Evolutionary conservation across 495 filamentous ascomycete species (phyloP).

Genomic region (Bathelium albidoporum): DNA sequence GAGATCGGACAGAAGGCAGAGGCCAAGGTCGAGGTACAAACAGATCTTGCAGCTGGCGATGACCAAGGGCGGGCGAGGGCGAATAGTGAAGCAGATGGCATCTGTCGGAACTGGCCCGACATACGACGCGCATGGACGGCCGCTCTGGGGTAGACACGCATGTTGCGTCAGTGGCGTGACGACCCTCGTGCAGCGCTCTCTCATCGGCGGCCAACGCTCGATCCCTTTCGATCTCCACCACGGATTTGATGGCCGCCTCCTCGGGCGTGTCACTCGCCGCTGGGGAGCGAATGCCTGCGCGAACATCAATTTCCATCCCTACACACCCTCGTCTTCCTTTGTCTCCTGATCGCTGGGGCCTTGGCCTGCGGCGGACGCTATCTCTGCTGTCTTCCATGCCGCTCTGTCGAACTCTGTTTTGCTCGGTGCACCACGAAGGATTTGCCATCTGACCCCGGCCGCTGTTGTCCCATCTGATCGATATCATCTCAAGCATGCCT

Average conservation of each 20-base stretch:
- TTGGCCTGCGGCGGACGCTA: not conserved
- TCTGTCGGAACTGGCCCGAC: not conserved
- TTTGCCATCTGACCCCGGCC: not conserved
- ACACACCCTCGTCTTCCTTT: not conserved
- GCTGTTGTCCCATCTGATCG: not conserved
- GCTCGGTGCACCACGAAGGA: not conserved
- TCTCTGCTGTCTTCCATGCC: not conserved
- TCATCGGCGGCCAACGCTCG: slow-evolving; percentile 1
- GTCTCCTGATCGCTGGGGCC: not conserved
- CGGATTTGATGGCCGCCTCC: not conserved
- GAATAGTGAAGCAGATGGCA: not conserved
- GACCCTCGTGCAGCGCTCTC: not conserved
- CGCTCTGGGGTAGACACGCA: not conserved
- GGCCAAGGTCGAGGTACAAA: not conserved
- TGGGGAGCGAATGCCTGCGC: not conserved
- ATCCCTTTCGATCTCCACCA: slow-evolving; percentile 5
- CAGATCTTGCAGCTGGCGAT: not conserved
- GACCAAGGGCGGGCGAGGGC: not conserved
- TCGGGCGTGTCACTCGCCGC: not conserved
- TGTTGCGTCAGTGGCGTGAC: slow-evolving; percentile 3
- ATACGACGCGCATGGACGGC: not conserved
- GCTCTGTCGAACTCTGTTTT: not conserved
- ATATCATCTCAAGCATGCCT: slow-evolving; percentile 6
- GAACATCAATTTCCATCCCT: slow-evolving; percentile 4
- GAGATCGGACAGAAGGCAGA: not conserved